A percentile compares a stretch with the other conserved stretches of the same genome.
Conservation (phyloP, 2,329 filamentous ascomycete genomes). For the Trichoderma harzianum region DNA sequence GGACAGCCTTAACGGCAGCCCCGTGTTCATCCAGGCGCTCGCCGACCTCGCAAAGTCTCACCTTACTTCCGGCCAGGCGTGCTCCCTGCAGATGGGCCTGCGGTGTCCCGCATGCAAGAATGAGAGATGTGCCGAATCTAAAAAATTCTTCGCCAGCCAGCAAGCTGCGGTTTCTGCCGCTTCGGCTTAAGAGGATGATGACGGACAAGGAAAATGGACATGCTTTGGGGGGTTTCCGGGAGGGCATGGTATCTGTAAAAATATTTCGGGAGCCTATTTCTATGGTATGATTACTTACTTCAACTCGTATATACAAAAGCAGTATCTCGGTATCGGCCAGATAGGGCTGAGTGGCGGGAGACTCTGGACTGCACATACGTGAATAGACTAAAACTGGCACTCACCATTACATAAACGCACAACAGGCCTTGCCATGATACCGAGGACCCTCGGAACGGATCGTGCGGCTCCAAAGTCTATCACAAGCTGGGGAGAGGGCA, state of each 20-base stretch:
- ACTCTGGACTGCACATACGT: not conserved
- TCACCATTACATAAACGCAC: not conserved
- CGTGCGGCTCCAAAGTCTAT: not conserved
- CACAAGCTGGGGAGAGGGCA: not conserved
- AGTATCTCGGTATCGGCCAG: not conserved
- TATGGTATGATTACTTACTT: not conserved
- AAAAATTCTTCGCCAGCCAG: constrained; percentile 59
- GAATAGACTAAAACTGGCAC: not conserved
- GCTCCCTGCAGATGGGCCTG: constrained; percentile 81
- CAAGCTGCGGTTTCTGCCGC: constrained; percentile 24
- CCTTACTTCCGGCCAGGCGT: constrained; percentile 62
- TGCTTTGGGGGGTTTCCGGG: not conserved
- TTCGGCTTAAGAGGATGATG: not conserved
- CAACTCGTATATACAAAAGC: not conserved
- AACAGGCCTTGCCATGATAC: not conserved
- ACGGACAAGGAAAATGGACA: not conserved
- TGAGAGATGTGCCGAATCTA: constrained; percentile 77
- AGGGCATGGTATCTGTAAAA: not conserved
- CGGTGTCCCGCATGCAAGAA: constrained; percentile 93
- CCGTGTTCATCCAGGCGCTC: constrained; percentile 83
- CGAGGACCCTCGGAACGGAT: not conserved
- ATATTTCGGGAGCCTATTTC: not conserved
- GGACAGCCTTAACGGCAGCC: constrained; percentile 88
- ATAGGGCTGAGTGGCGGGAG: not conserved
- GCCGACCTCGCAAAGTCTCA: constrained; percentile 84